Evolutionary conservation across 1,284 basidiomycete species (phyloP).

Genomic region (Anthracocystis setariae): DNA sequence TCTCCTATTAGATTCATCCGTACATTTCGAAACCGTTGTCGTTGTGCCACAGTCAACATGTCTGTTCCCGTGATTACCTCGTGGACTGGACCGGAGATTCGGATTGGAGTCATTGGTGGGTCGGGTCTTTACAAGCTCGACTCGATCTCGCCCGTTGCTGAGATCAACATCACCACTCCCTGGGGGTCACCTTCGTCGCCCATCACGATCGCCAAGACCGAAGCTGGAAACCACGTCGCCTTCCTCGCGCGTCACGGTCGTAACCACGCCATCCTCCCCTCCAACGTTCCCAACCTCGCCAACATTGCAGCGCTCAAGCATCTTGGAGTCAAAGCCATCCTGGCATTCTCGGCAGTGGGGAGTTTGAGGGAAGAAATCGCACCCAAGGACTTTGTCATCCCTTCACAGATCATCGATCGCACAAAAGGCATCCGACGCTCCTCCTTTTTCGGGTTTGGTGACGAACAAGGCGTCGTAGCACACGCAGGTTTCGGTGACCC

Average conservation of each 20-base stretch:
- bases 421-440: conserved; percentile 89
- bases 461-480: conserved; percentile 77
- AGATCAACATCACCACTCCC: conserved; percentile 72
- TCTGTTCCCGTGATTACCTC: conserved; percentile 13
- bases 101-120: conserved; percentile 64
- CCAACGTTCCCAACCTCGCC: conserved; percentile 76
- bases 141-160: conserved; percentile 57
- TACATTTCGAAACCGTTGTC: not conserved
- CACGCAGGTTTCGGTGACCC: conserved; percentile 92
- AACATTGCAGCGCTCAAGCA: conserved; percentile 96
- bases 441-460: conserved; percentile 84
- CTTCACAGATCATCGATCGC: conserved; percentile 93
- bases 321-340: conserved; percentile 85
- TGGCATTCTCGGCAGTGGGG: conserved; percentile 95
- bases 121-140: conserved; percentile 66
- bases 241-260: conserved; percentile 91
- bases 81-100: conserved; percentile 54
- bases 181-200: conserved; percentile 94
- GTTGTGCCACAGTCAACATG: conserved; percentile 5
- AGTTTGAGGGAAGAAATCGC: conserved; percentile 91
- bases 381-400: conserved; percentile 82
- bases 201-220: conserved; percentile 84
- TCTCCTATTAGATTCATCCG: not conserved
- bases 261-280: conserved; percentile 73
- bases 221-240: conserved; percentile 80